Percentiles rank a stretch among this genome's conserved stretches.
These are phyloP conservation scores for Ceratopteris richardii DNA, from an alignment of 75 land plant genomes.

Conservation along the genomic window DNA sequence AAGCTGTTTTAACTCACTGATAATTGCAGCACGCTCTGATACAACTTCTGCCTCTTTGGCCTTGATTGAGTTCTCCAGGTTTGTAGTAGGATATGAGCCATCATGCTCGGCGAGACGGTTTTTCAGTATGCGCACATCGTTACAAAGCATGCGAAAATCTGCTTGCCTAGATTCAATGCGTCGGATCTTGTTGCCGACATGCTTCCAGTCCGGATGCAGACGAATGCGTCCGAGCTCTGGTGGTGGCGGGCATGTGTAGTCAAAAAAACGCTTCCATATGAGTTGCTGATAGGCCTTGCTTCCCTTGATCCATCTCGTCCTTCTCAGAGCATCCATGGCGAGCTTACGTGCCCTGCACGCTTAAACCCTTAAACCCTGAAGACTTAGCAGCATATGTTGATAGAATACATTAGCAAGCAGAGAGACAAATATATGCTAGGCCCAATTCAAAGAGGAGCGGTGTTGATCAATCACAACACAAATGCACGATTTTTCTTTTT, in stretches of 20 bases:
- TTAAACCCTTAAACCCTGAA: too few species aligned
- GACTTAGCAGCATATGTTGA: too few species aligned
- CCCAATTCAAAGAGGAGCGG: too few species aligned
- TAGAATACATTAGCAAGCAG: too few species aligned
- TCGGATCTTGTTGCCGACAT: constrained; percentile 4
- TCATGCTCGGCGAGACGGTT: background rate
- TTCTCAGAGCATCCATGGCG: constrained; percentile 7
- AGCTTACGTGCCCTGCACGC: too few species aligned
- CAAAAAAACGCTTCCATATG: background rate
- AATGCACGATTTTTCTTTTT: too few species aligned
- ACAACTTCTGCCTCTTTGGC: background rate
- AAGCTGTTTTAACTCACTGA: background rate
- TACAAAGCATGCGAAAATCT: constrained; percentile 4
- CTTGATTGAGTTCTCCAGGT: background rate
- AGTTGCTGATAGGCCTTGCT: background rate
- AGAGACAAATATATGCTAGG: too few species aligned
- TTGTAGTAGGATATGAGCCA: background rate
- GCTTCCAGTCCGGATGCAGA: constrained; percentile 9
- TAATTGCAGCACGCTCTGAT: background rate
- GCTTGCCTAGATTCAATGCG: constrained; percentile 4
- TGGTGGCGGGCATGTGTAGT: background rate
- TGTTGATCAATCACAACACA: too few species aligned
- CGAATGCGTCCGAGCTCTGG: constrained; percentile 1
- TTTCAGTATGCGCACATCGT: constrained; percentile 4
- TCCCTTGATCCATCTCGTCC: background rate